These are phyloP conservation scores for Candida boidinii DNA, from an alignment of 805 yeast species.

Conservation along the genomic window DNA sequence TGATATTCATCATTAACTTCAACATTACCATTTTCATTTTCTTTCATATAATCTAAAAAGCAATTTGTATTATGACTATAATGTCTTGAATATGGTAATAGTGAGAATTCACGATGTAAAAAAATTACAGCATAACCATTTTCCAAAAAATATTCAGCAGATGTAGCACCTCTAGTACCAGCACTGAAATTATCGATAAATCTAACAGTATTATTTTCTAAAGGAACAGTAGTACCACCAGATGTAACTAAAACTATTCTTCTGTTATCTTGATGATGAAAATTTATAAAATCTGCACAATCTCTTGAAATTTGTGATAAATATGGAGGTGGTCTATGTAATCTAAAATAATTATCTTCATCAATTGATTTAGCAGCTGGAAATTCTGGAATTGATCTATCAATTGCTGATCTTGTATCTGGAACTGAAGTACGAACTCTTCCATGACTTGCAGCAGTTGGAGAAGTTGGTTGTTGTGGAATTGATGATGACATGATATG, in stretches of 20 bases:
- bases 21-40: conserved; percentile 40
- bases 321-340: conserved; percentile 68
- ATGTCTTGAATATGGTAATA: conserved; percentile 88
- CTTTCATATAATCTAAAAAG: conserved; percentile 73
- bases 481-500: too few relatives aligned
- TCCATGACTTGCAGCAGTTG: conserved; percentile 9
- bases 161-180: conserved; percentile 95
- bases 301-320: conserved; percentile 51
- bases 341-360: conserved; percentile 68
- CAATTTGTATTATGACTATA: conserved; percentile 79
- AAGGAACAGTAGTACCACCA: conserved; percentile 97
- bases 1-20: conserved; percentile 55
- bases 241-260: conserved; percentile 79
- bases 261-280: conserved; percentile 34
- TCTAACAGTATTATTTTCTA: conserved; percentile 93
- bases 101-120: conserved; percentile 83
- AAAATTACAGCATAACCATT: conserved; percentile 89
- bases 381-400: conserved; percentile 63
- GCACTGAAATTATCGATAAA: conserved; percentile 96
- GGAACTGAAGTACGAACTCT: conserved; percentile 63
- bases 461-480: background rate
- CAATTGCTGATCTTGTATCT: conserved; percentile 65
- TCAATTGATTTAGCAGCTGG: conserved; percentile 68
- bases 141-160: conserved; percentile 85
- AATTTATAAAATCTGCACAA: conserved; percentile 51